Conservation (phyloP, 2,329 filamentous ascomycete species). For the Phyllosticta citribraziliensis region DNA sequence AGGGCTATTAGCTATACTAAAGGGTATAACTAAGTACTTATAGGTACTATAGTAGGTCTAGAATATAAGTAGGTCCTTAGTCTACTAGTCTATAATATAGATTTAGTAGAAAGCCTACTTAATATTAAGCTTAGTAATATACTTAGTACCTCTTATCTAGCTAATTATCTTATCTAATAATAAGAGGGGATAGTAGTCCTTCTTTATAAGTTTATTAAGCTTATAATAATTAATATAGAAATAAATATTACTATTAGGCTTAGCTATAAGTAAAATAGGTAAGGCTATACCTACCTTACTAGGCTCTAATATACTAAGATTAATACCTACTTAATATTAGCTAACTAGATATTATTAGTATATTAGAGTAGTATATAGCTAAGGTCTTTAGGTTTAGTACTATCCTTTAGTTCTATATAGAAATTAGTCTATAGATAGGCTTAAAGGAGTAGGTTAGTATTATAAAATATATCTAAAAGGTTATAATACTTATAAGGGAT, state of each 20-base stretch:
- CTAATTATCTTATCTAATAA: slow-evolving; percentile 9
- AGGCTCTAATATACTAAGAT: background rate
- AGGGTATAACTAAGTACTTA: slow-evolving; percentile 13
- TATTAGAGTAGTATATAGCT: no score
- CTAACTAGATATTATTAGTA: no score
- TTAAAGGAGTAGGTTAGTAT: no score
- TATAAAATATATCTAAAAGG: no score
- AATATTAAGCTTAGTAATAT: slow-evolving; percentile 14
- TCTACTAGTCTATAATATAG: slow-evolving; percentile 8
- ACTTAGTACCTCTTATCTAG: slow-evolving; percentile 4
- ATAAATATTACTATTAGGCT: slow-evolving; percentile 1
- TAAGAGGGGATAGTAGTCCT: slow-evolving; percentile 10
- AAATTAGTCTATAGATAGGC: no score
- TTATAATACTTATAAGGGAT: no score
- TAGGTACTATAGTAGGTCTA: slow-evolving; percentile 8
- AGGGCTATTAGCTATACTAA: slow-evolving; percentile 13
- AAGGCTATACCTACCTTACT: background rate
- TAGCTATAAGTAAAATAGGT: slow-evolving; percentile 7
- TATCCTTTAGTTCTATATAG: no score
- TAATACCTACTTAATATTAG: background rate
- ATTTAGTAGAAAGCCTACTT: slow-evolving; percentile 11
- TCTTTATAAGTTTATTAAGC: slow-evolving; percentile 12
- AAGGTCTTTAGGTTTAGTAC: no score
- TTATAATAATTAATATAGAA: slow-evolving; percentile 12
- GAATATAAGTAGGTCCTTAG: slow-evolving; percentile 10